Evolutionary conservation across 495 filamentous ascomycete species (phyloP).

Genomic region (Aspergillus wentii): DNA sequence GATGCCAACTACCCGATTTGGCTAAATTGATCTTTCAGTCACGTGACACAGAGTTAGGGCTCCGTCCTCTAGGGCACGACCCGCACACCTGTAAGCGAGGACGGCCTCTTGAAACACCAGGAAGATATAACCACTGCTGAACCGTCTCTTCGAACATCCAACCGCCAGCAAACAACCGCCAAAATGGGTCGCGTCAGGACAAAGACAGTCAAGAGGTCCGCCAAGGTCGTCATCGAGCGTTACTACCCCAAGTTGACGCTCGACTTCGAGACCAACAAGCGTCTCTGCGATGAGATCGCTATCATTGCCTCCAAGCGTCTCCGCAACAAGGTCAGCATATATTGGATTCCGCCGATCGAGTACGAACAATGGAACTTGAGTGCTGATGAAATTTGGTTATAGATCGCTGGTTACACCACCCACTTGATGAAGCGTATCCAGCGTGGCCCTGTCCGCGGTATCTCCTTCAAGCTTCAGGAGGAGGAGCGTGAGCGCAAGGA

Average conservation of each 20-base stretch:
- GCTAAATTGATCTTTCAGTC: too few relatives aligned
- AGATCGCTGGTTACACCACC: conserved; percentile 99
- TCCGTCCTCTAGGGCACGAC: conserved; percentile 17
- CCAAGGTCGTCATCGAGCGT: conserved; percentile 99
- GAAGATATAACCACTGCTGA: conserved; percentile 4
- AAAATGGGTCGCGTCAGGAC: conserved; percentile 97
- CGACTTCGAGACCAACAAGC: conserved; percentile 99
- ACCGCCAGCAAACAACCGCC: conserved; percentile 52
- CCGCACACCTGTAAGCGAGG: conserved; percentile 28
- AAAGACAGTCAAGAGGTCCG: conserved; percentile 99
- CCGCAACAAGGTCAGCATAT: conserved; percentile 83
- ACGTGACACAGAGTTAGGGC: conserved; percentile 24
- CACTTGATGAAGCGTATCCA: conserved; percentile 95
- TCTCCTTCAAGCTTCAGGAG: conserved; percentile 99
- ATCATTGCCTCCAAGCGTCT: conserved; percentile 98
- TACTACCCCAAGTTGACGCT: conserved; percentile 98
- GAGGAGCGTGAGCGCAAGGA: conserved; percentile 99
- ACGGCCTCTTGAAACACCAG: conserved; percentile 10
- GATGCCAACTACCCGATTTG: too few relatives aligned
- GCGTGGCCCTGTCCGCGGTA: conserved; percentile 97
- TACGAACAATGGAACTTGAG: not conserved
- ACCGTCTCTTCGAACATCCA: conserved; percentile 23
- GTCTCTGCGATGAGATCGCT: conserved; percentile 99
- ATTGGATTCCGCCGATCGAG: not conserved
- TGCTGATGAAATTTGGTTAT: conserved; percentile 9